Evolutionary conservation across 345 rosid species (phyloP).

Genomic region (Salix caprea): DNA sequence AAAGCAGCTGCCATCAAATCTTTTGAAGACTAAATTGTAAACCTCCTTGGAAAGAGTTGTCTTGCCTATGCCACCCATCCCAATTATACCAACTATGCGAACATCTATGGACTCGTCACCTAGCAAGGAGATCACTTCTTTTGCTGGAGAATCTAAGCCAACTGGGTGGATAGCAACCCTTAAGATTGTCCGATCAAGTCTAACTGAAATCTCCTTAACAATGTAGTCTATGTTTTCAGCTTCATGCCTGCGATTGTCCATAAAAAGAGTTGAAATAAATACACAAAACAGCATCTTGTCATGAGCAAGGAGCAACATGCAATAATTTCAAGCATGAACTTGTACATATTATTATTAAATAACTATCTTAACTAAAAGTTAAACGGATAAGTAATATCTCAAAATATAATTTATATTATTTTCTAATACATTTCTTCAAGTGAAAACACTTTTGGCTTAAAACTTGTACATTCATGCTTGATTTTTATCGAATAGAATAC

Average conservation of each 20-base stretch:
- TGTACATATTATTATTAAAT: too few relatives aligned
- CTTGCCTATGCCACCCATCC: slow-evolving; percentile 23
- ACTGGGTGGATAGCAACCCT: background rate
- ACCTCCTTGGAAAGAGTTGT: slow-evolving; percentile 13
- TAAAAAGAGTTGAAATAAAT: background rate
- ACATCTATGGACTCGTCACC: background rate
- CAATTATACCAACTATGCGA: slow-evolving; percentile 20
- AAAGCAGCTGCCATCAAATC: slow-evolving; percentile 25
- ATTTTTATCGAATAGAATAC: too few relatives aligned
- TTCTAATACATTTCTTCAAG: too few relatives aligned
- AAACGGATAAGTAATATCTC: too few relatives aligned
- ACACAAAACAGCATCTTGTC: too few relatives aligned
- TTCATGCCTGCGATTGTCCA: slow-evolving; percentile 2
- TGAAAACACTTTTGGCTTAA: too few relatives aligned
- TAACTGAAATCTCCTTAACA: background rate
- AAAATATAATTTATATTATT: too few relatives aligned
- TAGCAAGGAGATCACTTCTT: slow-evolving; percentile 1
- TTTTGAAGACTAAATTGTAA: background rate
- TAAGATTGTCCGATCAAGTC: background rate
- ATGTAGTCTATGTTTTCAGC: background rate
- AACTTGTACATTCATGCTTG: too few relatives aligned
- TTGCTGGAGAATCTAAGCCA: background rate
- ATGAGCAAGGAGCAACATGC: too few relatives aligned
- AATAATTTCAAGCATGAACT: too few relatives aligned
- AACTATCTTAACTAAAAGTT: too few relatives aligned